Conservation (phyloP, 495 filamentous ascomycete genomes). For the Hyaloscypha variabilis region DNA sequence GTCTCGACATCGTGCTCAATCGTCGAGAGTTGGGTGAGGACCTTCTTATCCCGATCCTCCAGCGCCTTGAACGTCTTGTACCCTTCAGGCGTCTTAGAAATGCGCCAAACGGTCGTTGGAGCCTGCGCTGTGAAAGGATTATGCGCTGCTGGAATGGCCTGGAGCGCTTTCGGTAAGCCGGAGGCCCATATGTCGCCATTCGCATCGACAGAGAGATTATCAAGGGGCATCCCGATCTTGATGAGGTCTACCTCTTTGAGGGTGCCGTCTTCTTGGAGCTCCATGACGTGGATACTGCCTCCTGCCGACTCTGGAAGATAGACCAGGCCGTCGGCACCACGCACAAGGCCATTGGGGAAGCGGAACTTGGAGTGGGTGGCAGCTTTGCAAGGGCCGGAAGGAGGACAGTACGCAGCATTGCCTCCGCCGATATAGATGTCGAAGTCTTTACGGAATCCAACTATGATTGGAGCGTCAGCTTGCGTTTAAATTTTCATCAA, state of each 20-base stretch:
- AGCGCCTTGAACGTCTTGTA: background rate
- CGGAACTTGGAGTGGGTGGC: background rate
- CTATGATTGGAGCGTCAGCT: background rate
- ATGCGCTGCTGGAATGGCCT: background rate
- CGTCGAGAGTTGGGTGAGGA: background rate
- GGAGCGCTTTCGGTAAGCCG: background rate
- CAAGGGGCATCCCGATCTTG: background rate
- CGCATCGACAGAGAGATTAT: background rate
- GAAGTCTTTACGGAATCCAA: background rate
- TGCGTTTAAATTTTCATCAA: background rate
- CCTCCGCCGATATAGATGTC: conserved; percentile 1
- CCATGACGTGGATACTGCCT: background rate
- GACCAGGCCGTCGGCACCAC: background rate
- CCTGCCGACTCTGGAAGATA: background rate
- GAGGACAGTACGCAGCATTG: background rate
- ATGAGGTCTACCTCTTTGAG: background rate
- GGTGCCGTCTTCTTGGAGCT: background rate
- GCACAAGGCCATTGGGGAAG: background rate
- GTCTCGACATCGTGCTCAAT: background rate
- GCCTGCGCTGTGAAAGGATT: background rate
- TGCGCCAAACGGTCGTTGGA: background rate
- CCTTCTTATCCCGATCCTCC: conserved; percentile 5
- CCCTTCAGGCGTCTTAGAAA: background rate
- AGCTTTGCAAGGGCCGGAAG: background rate
- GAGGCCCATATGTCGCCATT: conserved; percentile 5